Percentiles rank a stretch among this genome's conserved stretches.
Conservation (phyloP, 2,329 filamentous ascomycete genomes). For the Purpureocillium takamizusanense region DNA sequence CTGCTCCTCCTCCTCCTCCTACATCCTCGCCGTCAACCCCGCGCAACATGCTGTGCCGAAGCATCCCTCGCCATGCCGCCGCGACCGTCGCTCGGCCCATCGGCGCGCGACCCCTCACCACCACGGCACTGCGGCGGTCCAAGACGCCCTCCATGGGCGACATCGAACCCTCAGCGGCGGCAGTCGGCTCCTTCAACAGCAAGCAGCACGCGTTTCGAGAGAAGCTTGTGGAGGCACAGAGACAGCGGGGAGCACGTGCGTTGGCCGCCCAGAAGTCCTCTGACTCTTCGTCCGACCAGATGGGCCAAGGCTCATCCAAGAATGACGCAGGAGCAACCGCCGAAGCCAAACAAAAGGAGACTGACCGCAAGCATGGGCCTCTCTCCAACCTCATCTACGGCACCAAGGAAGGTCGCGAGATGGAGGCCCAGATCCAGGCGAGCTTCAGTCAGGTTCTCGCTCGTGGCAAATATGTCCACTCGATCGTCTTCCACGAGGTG, state of each 20-base stretch:
- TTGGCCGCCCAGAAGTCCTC: slow-evolving; percentile 31
- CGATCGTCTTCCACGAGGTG: slow-evolving; percentile 92
- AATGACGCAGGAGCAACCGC: slow-evolving; percentile 32
- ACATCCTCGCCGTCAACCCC: slow-evolving; percentile 16
- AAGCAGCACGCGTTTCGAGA: slow-evolving; percentile 84
- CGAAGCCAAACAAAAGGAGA: slow-evolving; percentile 46
- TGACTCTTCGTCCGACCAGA: slow-evolving; percentile 33
- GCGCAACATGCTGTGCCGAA: slow-evolving; percentile 39
- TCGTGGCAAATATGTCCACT: slow-evolving; percentile 95
- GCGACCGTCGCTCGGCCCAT: slow-evolving; percentile 34
- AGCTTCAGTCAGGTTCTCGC: slow-evolving; percentile 94
- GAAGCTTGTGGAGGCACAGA: slow-evolving; percentile 65
- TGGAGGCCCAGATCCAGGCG: slow-evolving; percentile 91
- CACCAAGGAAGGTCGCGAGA: slow-evolving; percentile 86
- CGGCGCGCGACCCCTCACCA: slow-evolving; percentile 44
- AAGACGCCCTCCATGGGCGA: slow-evolving; percentile 75
- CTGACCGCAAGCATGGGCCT: slow-evolving; percentile 59
- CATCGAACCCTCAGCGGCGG: slow-evolving; percentile 56
- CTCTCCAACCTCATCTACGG: slow-evolving; percentile 90
- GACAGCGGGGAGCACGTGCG: slow-evolving; percentile 80
- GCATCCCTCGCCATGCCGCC: slow-evolving; percentile 36
- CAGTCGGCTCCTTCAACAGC: slow-evolving; percentile 66
- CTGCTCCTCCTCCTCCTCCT: slow-evolving; percentile 3
- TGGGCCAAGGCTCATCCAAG: slow-evolving; percentile 27
- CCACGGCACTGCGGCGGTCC: slow-evolving; percentile 33